These are phyloP conservation scores for Penicillium polonicum DNA, from an alignment of 2,329 filamentous ascomycete genomes.

Conservation along the genomic window DNA sequence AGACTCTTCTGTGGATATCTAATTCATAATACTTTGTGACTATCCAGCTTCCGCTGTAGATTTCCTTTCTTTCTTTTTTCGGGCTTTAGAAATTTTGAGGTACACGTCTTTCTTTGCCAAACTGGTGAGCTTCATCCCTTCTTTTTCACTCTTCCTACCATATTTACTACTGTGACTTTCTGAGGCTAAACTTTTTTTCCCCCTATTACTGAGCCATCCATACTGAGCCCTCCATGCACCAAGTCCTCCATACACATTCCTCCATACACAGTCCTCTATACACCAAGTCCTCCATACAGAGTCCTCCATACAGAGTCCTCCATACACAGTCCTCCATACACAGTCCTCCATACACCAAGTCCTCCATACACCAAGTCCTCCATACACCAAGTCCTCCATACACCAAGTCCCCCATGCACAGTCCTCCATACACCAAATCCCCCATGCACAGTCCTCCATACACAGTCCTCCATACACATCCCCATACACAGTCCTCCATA, in stretches of 20 bases:
- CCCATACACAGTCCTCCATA: too few species aligned
- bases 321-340: not conserved
- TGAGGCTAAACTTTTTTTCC: not conserved
- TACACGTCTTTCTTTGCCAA: not conserved
- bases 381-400: too few species aligned
- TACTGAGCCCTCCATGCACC: not conserved
- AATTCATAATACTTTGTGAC: conserved; percentile 15
- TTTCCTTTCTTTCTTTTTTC: not conserved
- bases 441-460: not conserved
- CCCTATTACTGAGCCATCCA: too few species aligned
- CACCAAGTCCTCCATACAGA: too few species aligned
- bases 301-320: too few species aligned
- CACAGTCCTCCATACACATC: not conserved
- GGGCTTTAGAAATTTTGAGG: not conserved
- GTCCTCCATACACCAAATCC: too few species aligned
- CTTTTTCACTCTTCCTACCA: not conserved
- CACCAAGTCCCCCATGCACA: not conserved
- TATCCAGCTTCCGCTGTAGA: conserved; percentile 6
- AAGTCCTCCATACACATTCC: not conserved
- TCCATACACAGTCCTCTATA: too few species aligned
- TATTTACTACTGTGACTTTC: not conserved
- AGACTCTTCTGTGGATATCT: conserved; percentile 20
- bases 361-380: too few species aligned
- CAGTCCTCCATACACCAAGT: not conserved
- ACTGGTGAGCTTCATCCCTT: not conserved